Evolutionary conservation across 805 yeast species (phyloP), one percentile per base, ranked within the genome.

Genomic region (Lipomyces orientalis): DNA sequence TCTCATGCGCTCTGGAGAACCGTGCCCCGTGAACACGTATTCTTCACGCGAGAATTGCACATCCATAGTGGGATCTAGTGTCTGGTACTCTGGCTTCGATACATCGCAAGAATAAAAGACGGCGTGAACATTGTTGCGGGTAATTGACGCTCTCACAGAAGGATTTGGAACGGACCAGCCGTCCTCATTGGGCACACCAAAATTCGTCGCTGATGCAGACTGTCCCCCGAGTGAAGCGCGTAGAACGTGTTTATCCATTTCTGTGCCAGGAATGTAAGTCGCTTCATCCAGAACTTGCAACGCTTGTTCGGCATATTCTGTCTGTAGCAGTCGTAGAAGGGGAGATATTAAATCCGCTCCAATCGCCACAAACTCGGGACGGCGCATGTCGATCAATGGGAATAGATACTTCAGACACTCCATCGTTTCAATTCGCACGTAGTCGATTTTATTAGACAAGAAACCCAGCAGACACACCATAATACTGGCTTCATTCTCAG

Each of bases 131-230:
- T 95, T 95, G 76, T 91, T 91, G 71, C 98, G 82, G 0, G 98
- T 91, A 16, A 90, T 86, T 0, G 97, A 90, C 0, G 97, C 92
- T 1, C 95, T 89, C 55, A 92, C 87, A 0, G 94, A 91, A 1
- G 99, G 97, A 94, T 91, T 90, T 1, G 98, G 97, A 60, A 96
- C 88, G 0, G 97, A 89, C 99, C 99, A 95, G 1, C 99, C 99
- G 74, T 90, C 88, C 12, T 91, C 97, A 69, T 90, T 94, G 0
- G 99, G 98, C 31, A 94, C 88, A 16, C 99, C 99, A 80, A 93
- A 96, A 64, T 95, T 81, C 0, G 98, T 92, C 0, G 95, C 93
- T 2, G 95, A 89, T 72, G 90, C 82, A 8, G 91, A 86, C 14
- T 88, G 81, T 71, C 90, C 92, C 10, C 98, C 98, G 75, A 94